Evolutionary conservation across 2,329 filamentous ascomycete species (phyloP), one percentile per base, ranked within the genome.

Genomic region (Calonectria leucothoes): DNA sequence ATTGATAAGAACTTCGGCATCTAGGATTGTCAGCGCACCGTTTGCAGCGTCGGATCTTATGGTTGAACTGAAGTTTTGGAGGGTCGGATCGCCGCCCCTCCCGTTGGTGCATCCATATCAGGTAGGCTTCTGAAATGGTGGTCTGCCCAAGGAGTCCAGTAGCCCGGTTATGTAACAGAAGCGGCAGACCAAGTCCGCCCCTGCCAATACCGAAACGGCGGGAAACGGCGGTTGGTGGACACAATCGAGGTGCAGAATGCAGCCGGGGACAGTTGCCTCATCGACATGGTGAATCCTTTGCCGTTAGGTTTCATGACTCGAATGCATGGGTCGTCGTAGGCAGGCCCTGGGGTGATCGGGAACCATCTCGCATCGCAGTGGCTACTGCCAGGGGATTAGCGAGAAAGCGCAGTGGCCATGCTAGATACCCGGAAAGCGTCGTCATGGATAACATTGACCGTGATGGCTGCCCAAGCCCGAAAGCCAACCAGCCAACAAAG

Each of bases 311-410:
- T 59, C 66, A 42, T 68, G 6, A 37, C 48, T 63, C 39, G 49
- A 25, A 45, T 27, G 66, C 68, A 70, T 65, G 64, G 66, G 20
- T 49, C 39, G 48, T 15, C 27, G 37, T 68, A 31, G 27, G 57
- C 66, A 65, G n/a, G 61, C 31, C 59, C 33, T 3, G 51, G 48
- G 63, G 65, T 70, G 65, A 75, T 77, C 31, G 70, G 57, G 69
- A 70, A 68, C 61, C 29, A 68, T 74, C 69, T 69, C 64, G 69
- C 64, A 78, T 73, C 59, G 59, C 55, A 35, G 57, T 67, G 61
- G 42, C 59, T 73, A 39, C 69, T 65, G 57, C 33, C 51, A 65
- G 75, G 73, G 66, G 57, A n/a, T 59, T 52, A 74, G 69, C 73
- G 69, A 73, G 51, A 55, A 39, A 48, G 42, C n/a, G 66, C 23